Conservation (phyloP, 2,329 filamentous ascomycete species). For the Curvularia spicifera region DNA sequence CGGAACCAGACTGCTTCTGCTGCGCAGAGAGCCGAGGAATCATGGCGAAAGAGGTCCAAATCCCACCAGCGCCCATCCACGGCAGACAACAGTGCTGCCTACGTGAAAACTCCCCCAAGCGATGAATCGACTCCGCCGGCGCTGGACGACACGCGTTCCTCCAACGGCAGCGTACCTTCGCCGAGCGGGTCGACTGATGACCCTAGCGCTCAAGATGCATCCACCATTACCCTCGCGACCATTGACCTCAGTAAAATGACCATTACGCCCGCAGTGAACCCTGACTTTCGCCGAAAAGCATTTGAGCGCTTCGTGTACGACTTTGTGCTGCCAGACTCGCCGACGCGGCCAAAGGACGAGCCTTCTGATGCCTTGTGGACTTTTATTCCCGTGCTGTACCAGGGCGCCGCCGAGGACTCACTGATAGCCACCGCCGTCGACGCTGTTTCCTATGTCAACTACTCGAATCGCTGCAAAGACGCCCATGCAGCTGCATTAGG, state of each 20-base stretch:
- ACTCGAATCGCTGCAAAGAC: constrained; percentile 33
- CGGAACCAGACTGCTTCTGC: constrained; percentile 44
- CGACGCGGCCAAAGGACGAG: constrained; percentile 22
- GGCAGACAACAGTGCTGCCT: constrained; percentile 18
- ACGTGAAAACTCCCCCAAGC: constrained; percentile 21
- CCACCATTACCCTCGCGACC: background rate
- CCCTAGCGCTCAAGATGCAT: constrained; percentile 1
- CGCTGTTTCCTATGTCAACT: constrained; percentile 41
- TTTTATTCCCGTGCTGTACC: constrained; percentile 38
- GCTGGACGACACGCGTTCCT: constrained; percentile 14
- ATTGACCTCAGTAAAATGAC: constrained; percentile 21
- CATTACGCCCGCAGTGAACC: constrained; percentile 18
- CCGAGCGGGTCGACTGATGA: constrained; percentile 10
- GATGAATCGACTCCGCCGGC: constrained; percentile 19
- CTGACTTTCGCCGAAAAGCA: constrained; percentile 34
- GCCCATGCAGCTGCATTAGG: constrained; percentile 30
- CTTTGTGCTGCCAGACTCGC: constrained; percentile 34
- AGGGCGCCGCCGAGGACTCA: constrained; percentile 29
- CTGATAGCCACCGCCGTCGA: constrained; percentile 32
- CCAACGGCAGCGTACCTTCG: constrained; percentile 13
- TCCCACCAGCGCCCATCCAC: constrained; percentile 28
- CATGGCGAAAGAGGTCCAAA: constrained; percentile 45
- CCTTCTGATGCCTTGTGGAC: constrained; percentile 35
- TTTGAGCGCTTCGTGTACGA: constrained; percentile 45
- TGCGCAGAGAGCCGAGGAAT: constrained; percentile 44